Evolutionary conservation across 2,329 filamentous ascomycete species (phyloP), one percentile per base, ranked within the genome.

Genomic region (Alternaria ventricosa): DNA sequence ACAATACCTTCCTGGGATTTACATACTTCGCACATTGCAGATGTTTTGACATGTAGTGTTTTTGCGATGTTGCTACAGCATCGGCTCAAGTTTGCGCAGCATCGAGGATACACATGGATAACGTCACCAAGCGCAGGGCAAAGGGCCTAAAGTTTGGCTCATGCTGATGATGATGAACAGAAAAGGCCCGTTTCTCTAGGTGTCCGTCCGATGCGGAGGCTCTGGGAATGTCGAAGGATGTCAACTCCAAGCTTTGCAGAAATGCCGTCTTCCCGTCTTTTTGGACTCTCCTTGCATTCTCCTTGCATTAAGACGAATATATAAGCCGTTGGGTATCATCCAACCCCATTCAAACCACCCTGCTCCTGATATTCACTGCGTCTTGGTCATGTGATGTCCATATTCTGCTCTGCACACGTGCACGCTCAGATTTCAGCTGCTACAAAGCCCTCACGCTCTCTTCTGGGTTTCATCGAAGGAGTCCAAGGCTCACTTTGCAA

Each of bases 31-130:
- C 15, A 9, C 15, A 10, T 41, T 18, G 4, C 8, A 18, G 15
- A 18, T 0, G 3, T 41, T 4, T 41, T 1, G 9, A 5, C 4
- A 41, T n/a, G 2, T 18, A 41, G 8, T 41, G 0, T 41, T 41
- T 41, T 5, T n/a, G 8, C 15, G 33, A 1, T 41, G 15, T 18
- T 10, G 2, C 33, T 41, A 41, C 1, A 6, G 33, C 33, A 41
- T 41, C 15, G 8, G 33, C 15, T 0, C 18, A 18, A 3, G 33
- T 41, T 3, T 41, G 15, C 15, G 33, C 33, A 41, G 15, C 15
- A 41, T 15, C 15, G 33, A 18, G 33, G 2, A 41, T 18, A 10
- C 33, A 10, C 15, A 41, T 41, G 33, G 33, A 41, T 41, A 41
- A 41, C 33, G 15, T 41, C 33, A 41, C 33, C 33, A 18, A 41